These are phyloP conservation scores for Populus euphratica DNA, from an alignment of 345 rosid genomes.

Conservation along the genomic window DNA sequence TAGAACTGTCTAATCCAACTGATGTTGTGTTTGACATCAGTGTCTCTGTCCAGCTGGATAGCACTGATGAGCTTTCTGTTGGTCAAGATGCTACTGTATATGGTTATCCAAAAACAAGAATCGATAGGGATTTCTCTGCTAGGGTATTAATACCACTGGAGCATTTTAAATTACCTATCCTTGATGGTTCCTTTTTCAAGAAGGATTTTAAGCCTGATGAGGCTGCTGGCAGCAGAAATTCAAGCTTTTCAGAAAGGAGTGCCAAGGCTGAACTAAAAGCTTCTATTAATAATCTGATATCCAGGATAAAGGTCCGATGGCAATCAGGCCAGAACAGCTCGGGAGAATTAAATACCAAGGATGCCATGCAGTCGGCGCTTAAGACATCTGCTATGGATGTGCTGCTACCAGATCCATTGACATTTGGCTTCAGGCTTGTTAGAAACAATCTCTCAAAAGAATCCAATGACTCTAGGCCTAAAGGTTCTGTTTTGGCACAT, in stretches of 20 bases:
- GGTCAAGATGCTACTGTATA: constrained; percentile 58
- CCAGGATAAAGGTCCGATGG: constrained; percentile 93
- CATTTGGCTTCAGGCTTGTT: constrained; percentile 79
- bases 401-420: constrained; percentile 91
- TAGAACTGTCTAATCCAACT: constrained; percentile 91
- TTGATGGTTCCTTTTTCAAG: constrained; percentile 78
- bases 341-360: constrained; percentile 85
- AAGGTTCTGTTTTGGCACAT: constrained; percentile 62
- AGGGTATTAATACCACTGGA: constrained; percentile 93
- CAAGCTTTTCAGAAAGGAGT: constrained; percentile 79
- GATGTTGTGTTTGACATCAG: constrained; percentile 86
- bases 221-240: constrained; percentile 37
- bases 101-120: constrained; percentile 80
- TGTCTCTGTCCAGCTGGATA: constrained; percentile 76
- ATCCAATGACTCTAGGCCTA: constrained; percentile 26
- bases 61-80: constrained; percentile 42
- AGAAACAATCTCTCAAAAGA: constrained; percentile 37
- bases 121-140: constrained; percentile 84
- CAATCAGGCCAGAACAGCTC: constrained; percentile 94
- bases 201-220: constrained; percentile 60
- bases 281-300: constrained; percentile 74
- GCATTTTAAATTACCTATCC: constrained; percentile 90
- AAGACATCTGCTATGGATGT: constrained; percentile 93
- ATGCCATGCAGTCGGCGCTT: constrained; percentile 84
- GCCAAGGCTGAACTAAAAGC: constrained; percentile 84